Conservation (phyloP, 495 filamentous ascomycete genomes). For the Aeminium ludgeri region DNA sequence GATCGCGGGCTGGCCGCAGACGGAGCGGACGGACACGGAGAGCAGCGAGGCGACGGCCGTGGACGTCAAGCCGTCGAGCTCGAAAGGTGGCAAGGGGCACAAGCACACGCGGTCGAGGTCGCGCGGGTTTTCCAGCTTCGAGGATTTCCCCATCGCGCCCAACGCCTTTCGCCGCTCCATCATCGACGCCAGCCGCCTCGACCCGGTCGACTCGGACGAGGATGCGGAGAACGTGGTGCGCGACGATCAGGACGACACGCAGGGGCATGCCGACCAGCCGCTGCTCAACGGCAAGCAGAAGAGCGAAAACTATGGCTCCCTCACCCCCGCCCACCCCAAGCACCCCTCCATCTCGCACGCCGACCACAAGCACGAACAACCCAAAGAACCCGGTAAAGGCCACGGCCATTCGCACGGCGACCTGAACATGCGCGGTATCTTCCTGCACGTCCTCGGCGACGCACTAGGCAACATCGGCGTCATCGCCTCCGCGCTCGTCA, state of each 20-base stretch:
- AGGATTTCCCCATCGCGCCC: conserved; percentile 72
- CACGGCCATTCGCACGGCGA: conserved; percentile 65
- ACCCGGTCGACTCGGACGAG: conserved; percentile 37
- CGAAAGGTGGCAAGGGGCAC: conserved; percentile 9
- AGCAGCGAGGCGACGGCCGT: conserved; percentile 22
- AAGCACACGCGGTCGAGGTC: conserved; percentile 22
- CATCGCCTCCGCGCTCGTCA: conserved; percentile 78
- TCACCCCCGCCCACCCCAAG: conserved; percentile 14
- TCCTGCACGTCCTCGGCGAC: conserved; percentile 91
- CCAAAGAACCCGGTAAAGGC: conserved; percentile 42
- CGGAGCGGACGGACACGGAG: conserved; percentile 21
- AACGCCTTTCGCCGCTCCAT: conserved; percentile 81
- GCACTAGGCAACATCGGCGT: conserved; percentile 95
- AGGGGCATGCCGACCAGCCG: conserved; percentile 12
- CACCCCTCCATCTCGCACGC: conserved; percentile 29
- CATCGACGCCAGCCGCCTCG: conserved; percentile 52
- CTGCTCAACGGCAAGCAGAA: conserved; percentile 14
- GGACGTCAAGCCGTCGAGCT: neutral
- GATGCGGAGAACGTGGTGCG: conserved; percentile 29
- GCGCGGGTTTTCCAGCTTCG: conserved; percentile 21
- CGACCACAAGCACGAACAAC: conserved; percentile 67
- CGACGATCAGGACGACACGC: conserved; percentile 28
- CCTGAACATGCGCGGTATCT: conserved; percentile 94
- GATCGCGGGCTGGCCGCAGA: conserved; percentile 17
- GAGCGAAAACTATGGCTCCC: neutral